Evolutionary conservation across 2,329 filamentous ascomycete species (phyloP), one percentile per base, ranked within the genome.

Genomic region (Aurifilum marmelostoma): DNA sequence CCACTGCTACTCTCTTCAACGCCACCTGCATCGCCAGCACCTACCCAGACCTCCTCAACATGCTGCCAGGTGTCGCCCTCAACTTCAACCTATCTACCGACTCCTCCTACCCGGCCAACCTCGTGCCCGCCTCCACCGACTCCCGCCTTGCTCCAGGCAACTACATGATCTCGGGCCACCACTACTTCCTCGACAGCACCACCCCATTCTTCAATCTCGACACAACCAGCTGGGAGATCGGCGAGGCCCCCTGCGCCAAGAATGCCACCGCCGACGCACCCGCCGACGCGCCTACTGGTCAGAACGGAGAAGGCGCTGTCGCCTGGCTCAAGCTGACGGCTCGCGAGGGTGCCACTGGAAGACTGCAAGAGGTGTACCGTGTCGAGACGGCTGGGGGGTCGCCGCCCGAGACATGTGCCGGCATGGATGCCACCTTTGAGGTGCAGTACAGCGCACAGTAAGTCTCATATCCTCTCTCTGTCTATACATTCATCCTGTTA

Each of bases 401-500:
- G 61, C 81, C 93, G 1, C 94, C 94, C 0, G 82, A 86, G 34
- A 92, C 89, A 0, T 98, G 95, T 77, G 78, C 86, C 43, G 91
- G 88, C 14, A 84, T 88, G 83, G 78, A 83, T 0, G 83, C 84
- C 14, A 76, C 80, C 0, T 94, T 97, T 73, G 82, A 90, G 71
- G 88, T 97, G 18, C 84, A 94, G 76, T 97, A 98, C 80, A 85
- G 92, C 41, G 89, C 94, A 56, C 88, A 94, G 85, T 97, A 92
- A 87, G 90, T 91, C 21, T 47, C 2, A 3, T 7, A 29, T 29
- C n/a, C n/a, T n/a, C n/a, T n/a, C n/a, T n/a, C n/a, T n/a, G n/a
- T n/a, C n/a, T n/a, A n/a, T n/a, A n/a, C n/a, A n/a, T n/a, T n/a
- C n/a, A n/a, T n/a, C n/a, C n/a, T n/a, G n/a, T n/a, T n/a, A n/a